Percentiles rank a stretch among this genome's conserved stretches.
These are phyloP conservation scores for Aspergillus sp. DNA, from an alignment of 2,329 filamentous ascomycete genomes.

Conservation along the genomic window DNA sequence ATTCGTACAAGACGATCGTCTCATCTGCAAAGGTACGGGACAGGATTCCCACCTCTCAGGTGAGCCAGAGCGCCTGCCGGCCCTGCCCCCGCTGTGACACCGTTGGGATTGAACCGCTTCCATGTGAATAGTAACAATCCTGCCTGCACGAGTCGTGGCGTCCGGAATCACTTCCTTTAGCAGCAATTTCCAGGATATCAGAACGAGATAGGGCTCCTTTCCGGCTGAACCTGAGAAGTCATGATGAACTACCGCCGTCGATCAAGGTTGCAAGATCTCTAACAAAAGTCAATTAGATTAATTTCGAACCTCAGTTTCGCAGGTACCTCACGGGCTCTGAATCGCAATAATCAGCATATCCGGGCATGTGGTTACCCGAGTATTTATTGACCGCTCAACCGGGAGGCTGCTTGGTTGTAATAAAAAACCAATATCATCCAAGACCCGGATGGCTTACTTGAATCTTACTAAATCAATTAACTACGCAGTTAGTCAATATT, in stretches of 20 bases:
- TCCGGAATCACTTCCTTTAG: too few relatives aligned
- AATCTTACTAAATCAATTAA: too few relatives aligned
- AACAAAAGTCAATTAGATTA: constrained; percentile 13
- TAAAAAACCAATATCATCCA: neutral
- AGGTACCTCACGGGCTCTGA: too few relatives aligned
- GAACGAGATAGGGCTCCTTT: neutral
- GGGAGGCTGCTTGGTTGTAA: constrained; percentile 7
- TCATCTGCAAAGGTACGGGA: neutral
- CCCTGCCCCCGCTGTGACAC: neutral
- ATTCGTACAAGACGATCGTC: neutral
- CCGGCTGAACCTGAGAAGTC: neutral
- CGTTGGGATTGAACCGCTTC: neutral
- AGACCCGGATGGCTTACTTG: too few relatives aligned
- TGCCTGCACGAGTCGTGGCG: neutral
- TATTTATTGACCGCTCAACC: constrained; percentile 9
- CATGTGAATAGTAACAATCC: constrained; percentile 4
- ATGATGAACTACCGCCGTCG: neutral
- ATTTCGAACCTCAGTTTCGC: neutral
- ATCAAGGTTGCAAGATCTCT: constrained; percentile 3
- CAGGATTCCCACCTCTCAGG: neutral
- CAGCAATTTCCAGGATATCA: too few relatives aligned
- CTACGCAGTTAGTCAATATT: too few relatives aligned
- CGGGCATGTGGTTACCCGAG: constrained; percentile 9
- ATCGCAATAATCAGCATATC: neutral
- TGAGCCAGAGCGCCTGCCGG: neutral